Base-by-base conservation (phyloP, 1,284 basidiomycete species). In the Microbotryomycetes sp. region DNA sequence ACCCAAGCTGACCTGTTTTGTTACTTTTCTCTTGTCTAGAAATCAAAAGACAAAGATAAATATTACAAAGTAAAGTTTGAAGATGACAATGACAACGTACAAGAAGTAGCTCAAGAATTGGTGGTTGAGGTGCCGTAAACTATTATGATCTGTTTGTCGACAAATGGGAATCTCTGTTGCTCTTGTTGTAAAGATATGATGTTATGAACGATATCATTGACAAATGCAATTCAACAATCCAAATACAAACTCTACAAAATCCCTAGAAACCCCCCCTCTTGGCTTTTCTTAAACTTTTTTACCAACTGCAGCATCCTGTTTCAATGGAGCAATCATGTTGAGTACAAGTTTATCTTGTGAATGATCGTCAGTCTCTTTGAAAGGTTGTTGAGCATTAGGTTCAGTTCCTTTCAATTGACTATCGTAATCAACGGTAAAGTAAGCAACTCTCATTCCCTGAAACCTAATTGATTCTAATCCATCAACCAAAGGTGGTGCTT, bases 381-480 rank as follows among this genome's bases (percentile, higher is more conserved):
- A 80, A 82, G 74, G 94, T 91, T 12, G 86, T 87, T 50, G 84
- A 81, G 57, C 79, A 78, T 56, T 79, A 77, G 19, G 77, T 80
- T 79, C 80, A 1, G 75, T 75, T 26, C 84, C 81, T 45, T 92
- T 75, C 64, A 92, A 72, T 56, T 81, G 80, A 49, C 89, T 80
- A 71, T 96, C 91, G 74, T 86, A 86, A 76, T 99, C 96, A 32
- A 97, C 80, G 12, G 90, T 84, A 75, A 99, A 98, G 79, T 97
- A 99, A 3, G 88, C 96, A 52, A 96, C 86, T 22, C 96, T 85
- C 77, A 98, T 82, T 22, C 90, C 96, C 78, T 99, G 96, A 84
- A 99, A 98, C 51, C 96, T 82, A 55, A 98, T 84, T 74, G 87
- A 88, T 76, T 98, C 96, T 75, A 88, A 87, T 23, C 96, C 94